Evolutionary conservation across 176 grass and related monocot genomes (phyloP).

Genomic region (Ananas comosus): DNA sequence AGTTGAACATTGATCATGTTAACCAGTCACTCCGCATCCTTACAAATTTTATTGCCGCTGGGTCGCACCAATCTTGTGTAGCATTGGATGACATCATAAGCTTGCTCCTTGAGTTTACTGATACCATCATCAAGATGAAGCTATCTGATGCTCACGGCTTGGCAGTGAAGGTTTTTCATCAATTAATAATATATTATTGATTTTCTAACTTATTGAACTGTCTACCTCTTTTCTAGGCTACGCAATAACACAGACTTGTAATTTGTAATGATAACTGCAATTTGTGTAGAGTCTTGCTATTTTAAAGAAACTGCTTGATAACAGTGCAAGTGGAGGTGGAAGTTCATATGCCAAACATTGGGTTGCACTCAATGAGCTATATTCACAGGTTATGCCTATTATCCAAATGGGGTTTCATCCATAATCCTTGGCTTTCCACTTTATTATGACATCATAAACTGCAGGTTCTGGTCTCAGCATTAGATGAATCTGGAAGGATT

Average conservation of each 20-base stretch:
- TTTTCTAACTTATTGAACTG: neutral
- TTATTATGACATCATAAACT: slow-evolving; percentile 19
- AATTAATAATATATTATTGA: too few relatives aligned
- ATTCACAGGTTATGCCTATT: slow-evolving; percentile 54
- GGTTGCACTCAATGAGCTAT: slow-evolving; percentile 55
- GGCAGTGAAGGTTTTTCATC: slow-evolving; percentile 55
- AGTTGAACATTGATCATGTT: slow-evolving; percentile 47
- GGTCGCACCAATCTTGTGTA: slow-evolving; percentile 42
- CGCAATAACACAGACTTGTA: neutral
- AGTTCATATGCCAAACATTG: slow-evolving; percentile 60
- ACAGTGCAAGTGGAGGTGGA: slow-evolving; percentile 31
- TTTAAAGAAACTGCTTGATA: slow-evolving; percentile 64
- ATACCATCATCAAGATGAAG: slow-evolving; percentile 56
- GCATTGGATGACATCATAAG: slow-evolving; percentile 48
- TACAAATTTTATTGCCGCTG: slow-evolving; percentile 69
- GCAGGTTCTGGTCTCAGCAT: slow-evolving; percentile 62
- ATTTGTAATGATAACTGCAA: neutral
- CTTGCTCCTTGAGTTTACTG: slow-evolving; percentile 53
- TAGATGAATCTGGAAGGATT: slow-evolving; percentile 76
- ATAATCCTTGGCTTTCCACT: slow-evolving; percentile 4
- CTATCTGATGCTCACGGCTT: slow-evolving; percentile 53
- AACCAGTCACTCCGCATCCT: slow-evolving; percentile 79
- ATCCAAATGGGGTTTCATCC: slow-evolving; percentile 12
- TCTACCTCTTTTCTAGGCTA: neutral
- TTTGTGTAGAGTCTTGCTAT: slow-evolving; percentile 59